Base-by-base conservation (phyloP, 345 rosid species). In the Salix viminalis region DNA sequence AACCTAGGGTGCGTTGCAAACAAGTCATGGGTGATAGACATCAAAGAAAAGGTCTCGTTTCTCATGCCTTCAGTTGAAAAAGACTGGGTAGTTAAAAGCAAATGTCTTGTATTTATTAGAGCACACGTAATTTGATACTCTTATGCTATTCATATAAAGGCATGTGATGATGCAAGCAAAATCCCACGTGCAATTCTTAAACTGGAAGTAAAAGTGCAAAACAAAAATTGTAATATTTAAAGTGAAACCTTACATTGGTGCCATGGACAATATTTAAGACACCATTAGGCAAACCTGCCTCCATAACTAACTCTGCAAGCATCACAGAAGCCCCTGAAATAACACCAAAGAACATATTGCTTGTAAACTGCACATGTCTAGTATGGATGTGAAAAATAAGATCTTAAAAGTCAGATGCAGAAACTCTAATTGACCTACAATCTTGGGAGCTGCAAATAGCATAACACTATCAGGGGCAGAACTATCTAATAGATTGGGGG, bases 231-330 rank as follows among this genome's bases (percentile, higher is more conserved):
- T 48, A 69, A 36, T 66, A 46, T 18, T 65, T 30, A 4, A 14
- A 48, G 56, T 62, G 48, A 71, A 77, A 73, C 78, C 77, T 61
- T 74, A 86, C 87, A 76, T 76, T 77, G 77, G 83, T 81, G 50
- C 90, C 89, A 82, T 88, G 87, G 76, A 88, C 87, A 79, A 88
- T 71, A 67, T 83, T 88, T 67, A 88, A 75, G 69, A 88, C 90
- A 61, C 90, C 90, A 79, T 67, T 76, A 61, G 90, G 89, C 80
- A 88, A 74, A 67, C 90, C 89, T 75, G 89, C 89, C 79, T 86
- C 90, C 85, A 83, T 68, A 34, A 86, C 89, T 66, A 88, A 81
- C 82, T 86, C 89, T 14, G 87, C 86, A 73, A 88, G 87, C 72
- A 84, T 77, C 68, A 86, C 11, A 32, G 85, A 76, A 80, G 89